Evolutionary conservation across 2,329 filamentous ascomycete genomes (phyloP).

Genomic region (Clarireedia homoeocarpa): DNA sequence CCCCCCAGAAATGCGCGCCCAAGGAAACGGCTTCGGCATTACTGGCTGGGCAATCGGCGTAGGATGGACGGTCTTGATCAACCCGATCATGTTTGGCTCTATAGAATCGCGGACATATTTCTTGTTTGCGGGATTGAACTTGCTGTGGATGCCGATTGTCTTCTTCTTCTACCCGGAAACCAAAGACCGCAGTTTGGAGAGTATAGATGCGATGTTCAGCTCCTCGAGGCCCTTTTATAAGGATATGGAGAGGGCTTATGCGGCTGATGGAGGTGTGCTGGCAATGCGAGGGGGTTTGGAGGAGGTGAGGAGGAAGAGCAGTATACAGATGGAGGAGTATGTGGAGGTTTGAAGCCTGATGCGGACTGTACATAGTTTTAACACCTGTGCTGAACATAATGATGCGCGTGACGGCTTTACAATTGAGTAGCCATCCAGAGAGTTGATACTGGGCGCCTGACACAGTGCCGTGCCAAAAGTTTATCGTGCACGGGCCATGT

Average conservation of each 20-base stretch:
- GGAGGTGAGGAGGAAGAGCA: too few relatives aligned
- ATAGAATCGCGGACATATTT: conserved; percentile 40
- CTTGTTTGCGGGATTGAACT: conserved; percentile 43
- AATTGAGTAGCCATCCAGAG: too few relatives aligned
- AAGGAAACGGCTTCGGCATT: conserved; percentile 51
- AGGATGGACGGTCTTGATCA: conserved; percentile 46
- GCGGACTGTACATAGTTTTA: too few relatives aligned
- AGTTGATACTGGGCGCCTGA: too few relatives aligned
- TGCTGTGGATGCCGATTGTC: conserved; percentile 43
- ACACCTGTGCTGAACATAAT: too few relatives aligned
- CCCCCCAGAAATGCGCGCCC: conserved; percentile 46
- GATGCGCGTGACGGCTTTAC: too few relatives aligned
- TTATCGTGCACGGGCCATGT: too few relatives aligned
- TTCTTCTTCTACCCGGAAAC: conserved; percentile 41
- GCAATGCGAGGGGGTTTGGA: too few relatives aligned
- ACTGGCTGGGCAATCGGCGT: conserved; percentile 51
- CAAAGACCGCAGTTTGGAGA: conserved; percentile 40
- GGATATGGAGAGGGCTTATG: conserved; percentile 12
- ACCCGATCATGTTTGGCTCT: conserved; percentile 44
- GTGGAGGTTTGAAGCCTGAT: too few relatives aligned
- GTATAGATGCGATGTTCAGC: conserved; percentile 42
- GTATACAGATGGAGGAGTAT: too few relatives aligned
- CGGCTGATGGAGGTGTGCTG: conserved; percentile 2
- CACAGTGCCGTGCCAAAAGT: too few relatives aligned
- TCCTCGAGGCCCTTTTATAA: conserved; percentile 34